Percentiles rank a stretch among this genome's conserved stretches.
phyloP scores from a whole-genome alignment of 1,139 yeast genomes.

The Pichia sp. region DNA sequence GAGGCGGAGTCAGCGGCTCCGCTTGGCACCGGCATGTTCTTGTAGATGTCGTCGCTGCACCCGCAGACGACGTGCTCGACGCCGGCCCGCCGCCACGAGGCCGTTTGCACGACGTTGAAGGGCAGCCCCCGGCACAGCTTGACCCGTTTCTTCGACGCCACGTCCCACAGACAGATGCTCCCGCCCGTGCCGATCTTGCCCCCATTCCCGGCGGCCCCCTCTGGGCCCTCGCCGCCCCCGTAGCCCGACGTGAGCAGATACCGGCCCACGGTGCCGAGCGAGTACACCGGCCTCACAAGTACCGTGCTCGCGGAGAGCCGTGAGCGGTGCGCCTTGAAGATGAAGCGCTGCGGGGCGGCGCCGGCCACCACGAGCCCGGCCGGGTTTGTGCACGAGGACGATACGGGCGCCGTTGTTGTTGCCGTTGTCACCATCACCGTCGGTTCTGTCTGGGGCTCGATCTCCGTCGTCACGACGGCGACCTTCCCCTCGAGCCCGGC shows the following conservation, averaged over 20 bases:
- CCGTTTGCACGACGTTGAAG: slow-evolving; percentile 18
- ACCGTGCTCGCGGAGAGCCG: slow-evolving; percentile 35
- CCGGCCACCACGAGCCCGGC: slow-evolving; percentile 35
- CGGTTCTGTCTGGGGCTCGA: slow-evolving; percentile 14
- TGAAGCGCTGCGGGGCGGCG: slow-evolving; percentile 51
- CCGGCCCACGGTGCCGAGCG: slow-evolving; percentile 31
- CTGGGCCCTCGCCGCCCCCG: neutral
- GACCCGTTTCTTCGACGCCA: slow-evolving; percentile 54
- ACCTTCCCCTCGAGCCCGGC: slow-evolving; percentile 88
- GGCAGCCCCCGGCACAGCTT: slow-evolving; percentile 54
- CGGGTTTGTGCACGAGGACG: slow-evolving; percentile 10
- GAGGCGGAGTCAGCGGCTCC: neutral
- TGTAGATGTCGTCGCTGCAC: slow-evolving; percentile 53
- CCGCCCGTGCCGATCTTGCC: slow-evolving; percentile 43
- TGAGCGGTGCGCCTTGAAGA: slow-evolving; percentile 78
- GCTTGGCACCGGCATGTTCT: slow-evolving; percentile 26
- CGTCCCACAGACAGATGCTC: slow-evolving; percentile 73
- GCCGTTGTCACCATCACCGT: slow-evolving; percentile 16
- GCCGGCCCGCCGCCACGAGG: slow-evolving; percentile 3
- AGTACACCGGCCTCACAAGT: slow-evolving; percentile 70
- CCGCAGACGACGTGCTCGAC: slow-evolving; percentile 6
- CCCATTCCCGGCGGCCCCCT: neutral
- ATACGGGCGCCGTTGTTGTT: slow-evolving; percentile 14
- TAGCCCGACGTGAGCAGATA: slow-evolving; percentile 14
- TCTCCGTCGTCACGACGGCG: slow-evolving; percentile 55